A percentile compares a stretch with the other conserved stretches of the same genome.
phyloP scores from a whole-genome alignment of 805 yeast species.

The Candida pseudoglaebosa region DNA sequence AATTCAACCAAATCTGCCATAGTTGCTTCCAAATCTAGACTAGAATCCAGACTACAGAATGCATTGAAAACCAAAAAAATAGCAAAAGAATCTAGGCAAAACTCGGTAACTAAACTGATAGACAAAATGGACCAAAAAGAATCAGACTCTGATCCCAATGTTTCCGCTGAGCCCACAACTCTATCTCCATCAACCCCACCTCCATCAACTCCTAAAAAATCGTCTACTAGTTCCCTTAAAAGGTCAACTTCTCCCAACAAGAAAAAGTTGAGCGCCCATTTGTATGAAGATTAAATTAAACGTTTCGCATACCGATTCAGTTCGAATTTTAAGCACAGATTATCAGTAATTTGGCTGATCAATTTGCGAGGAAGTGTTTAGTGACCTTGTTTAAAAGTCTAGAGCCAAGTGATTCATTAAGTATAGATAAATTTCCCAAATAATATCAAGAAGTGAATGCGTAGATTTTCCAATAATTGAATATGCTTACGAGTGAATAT shows the following conservation, averaged over 20 bases:
- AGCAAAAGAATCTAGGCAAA: conserved; percentile 20
- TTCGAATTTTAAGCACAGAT: too few relatives aligned
- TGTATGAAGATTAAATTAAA: conserved; percentile 7
- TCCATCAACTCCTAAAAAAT: conserved; percentile 17
- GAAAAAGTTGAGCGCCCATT: conserved; percentile 22
- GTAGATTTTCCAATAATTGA: too few relatives aligned
- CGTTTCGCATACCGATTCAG: too few relatives aligned
- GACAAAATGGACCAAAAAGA: conserved; percentile 10
- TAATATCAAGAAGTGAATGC: too few relatives aligned
- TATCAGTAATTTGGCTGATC: not conserved
- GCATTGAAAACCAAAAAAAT: conserved; percentile 15
- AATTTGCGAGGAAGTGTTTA: too few relatives aligned
- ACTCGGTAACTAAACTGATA: conserved; percentile 20
- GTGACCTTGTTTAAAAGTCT: too few relatives aligned
- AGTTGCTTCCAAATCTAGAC: conserved; percentile 15
- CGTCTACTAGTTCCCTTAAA: conserved; percentile 18
- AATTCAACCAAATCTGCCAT: conserved; percentile 4
- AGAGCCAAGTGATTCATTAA: too few relatives aligned
- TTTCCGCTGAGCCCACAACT: conserved; percentile 1
- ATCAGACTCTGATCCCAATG: not conserved
- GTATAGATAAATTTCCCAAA: too few relatives aligned
- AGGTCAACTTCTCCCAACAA: conserved; percentile 40
- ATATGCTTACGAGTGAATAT: too few relatives aligned
- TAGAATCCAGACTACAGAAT: conserved; percentile 23
- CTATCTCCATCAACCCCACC: conserved; percentile 19